Conservation (phyloP, 2,329 filamentous ascomycete genomes). For the Triangularia verruculosa region DNA sequence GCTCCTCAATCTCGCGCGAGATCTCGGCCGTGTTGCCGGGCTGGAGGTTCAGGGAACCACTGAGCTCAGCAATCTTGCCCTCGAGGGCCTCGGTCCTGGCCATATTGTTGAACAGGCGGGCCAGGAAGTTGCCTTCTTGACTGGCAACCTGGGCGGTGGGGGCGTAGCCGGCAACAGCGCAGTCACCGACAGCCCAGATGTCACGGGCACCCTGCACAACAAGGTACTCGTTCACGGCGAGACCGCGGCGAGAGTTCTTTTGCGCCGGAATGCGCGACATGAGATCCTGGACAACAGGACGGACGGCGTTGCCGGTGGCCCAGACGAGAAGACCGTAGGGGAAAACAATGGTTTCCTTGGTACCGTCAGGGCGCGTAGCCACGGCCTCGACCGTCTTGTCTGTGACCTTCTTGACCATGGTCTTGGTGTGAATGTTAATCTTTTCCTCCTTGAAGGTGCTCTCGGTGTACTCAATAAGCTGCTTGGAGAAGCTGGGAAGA, state of each 20-base stretch:
- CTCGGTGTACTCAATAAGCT: slow-evolving; percentile 98
- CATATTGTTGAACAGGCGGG: slow-evolving; percentile 97
- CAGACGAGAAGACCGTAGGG: slow-evolving; percentile 96
- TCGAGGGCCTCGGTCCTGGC: slow-evolving; percentile 88
- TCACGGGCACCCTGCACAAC: slow-evolving; percentile 96
- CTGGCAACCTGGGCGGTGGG: slow-evolving; percentile 95
- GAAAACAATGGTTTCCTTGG: slow-evolving; percentile 76
- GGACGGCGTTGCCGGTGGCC: slow-evolving; percentile 95
- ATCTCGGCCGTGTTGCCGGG: slow-evolving; percentile 65
- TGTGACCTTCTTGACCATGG: slow-evolving; percentile 97
- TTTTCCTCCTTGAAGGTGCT: slow-evolving; percentile 98
- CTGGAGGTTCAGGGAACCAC: slow-evolving; percentile 57
- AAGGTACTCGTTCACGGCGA: slow-evolving; percentile 97
- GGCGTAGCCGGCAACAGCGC: slow-evolving; percentile 94
- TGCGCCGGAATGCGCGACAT: slow-evolving; percentile 91
- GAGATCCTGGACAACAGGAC: slow-evolving; percentile 84
- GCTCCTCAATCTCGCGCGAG: slow-evolving; percentile 72
- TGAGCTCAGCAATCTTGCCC: slow-evolving; percentile 67
- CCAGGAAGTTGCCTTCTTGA: slow-evolving; percentile 94
- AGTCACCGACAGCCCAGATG: slow-evolving; percentile 97
- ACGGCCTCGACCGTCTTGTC: slow-evolving; percentile 92
- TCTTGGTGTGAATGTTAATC: slow-evolving; percentile 96
- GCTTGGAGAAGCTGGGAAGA: slow-evolving; percentile 97
- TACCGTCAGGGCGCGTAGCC: slow-evolving; percentile 74
- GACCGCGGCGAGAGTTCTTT: slow-evolving; percentile 88